Evolutionary conservation across 495 filamentous ascomycete genomes (phyloP), one percentile per base, ranked within the genome.

Genomic region (Lophiotrema nucula): DNA sequence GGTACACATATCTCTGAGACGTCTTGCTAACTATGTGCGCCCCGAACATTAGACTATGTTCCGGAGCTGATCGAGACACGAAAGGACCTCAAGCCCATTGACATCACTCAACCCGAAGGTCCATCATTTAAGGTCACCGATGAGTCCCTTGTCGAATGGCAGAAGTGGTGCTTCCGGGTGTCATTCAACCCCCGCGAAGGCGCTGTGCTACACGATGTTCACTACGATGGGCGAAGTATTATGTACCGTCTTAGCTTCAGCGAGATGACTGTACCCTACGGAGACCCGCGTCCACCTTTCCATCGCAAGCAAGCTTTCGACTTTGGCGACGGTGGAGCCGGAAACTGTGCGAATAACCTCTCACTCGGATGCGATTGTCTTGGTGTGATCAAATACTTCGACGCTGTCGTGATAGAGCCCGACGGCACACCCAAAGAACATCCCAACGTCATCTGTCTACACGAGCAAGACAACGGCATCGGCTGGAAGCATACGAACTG

Each of bases 221-320:
- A 78, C 50, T 90, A 89, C 59, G 86, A 87, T 64, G 79, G 79
- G 26, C 77, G 87, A 21, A 83, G 78, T 57, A 65, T 90, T 3
- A 79, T 90, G 53, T 89, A 89, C 66, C 78, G 87, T 23, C 73
- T 90, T 31, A 79, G 82, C 22, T 75, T 89, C 22, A 88, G 85
- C 13, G 87, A 90, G 55, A 88, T 89, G 85, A 87, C 82, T 4
- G 83, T 90, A 11, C 85, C 84, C 1, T 78, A 82, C 64, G 73
- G 43, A 4, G 67, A 70, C 50, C 61, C 69, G 15, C 64, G 70
- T 21, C 55, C 54, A 4, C 70, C 70, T 3, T 71, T 62, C 52
- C 67, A 71, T 41, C 61, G 69, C 2, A 72, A 72, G 37, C 65
- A 68, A 31, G 70, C 70, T 4, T 71, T 71, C 35, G 70, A 72